Evolutionary conservation across 139 green algal species (phyloP).

Genomic region (Chlamydomonas sp.): DNA sequence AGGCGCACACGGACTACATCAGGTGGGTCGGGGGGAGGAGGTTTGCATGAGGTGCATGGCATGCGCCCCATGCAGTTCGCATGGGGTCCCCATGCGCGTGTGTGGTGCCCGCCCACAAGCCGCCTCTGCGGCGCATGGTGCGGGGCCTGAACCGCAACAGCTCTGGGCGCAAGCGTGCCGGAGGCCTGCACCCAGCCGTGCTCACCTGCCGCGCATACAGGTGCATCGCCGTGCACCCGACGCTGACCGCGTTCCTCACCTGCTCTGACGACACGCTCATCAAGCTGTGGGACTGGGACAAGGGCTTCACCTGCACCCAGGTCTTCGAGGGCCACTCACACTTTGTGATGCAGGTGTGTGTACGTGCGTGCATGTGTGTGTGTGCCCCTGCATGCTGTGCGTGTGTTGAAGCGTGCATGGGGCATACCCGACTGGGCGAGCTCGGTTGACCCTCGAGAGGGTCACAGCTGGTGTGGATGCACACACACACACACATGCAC

Average conservation of each 20-base stretch:
- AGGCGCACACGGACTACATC: conserved; percentile 99
- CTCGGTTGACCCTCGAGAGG: too few species aligned
- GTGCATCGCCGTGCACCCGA: conserved; percentile 88
- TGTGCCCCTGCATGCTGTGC: too few species aligned
- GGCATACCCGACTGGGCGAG: too few species aligned
- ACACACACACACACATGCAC: too few species aligned
- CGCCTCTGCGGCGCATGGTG: too few species aligned
- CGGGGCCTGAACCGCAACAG: too few species aligned
- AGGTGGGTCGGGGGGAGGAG: conserved; percentile 34
- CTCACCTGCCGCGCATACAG: conserved; percentile 40
- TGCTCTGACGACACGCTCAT: conserved; percentile 98
- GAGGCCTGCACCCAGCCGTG: not conserved
- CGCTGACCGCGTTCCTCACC: conserved; percentile 85
- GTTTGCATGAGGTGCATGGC: not conserved
- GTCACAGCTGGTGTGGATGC: too few species aligned
- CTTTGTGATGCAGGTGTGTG: conserved; percentile 95
- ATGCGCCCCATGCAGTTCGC: not conserved
- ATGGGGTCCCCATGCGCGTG: not conserved
- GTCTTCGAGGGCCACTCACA: conserved; percentile 98
- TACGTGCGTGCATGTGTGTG: too few species aligned
- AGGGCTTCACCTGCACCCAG: conserved; percentile 83
- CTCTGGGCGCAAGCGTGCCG: too few species aligned
- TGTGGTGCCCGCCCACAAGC: too few species aligned
- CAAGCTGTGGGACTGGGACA: conserved; percentile 99
- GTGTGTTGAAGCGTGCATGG: too few species aligned